Evolutionary conservation across 2,329 filamentous ascomycete genomes (phyloP).

Genomic region (Rutstroemia sp.): DNA sequence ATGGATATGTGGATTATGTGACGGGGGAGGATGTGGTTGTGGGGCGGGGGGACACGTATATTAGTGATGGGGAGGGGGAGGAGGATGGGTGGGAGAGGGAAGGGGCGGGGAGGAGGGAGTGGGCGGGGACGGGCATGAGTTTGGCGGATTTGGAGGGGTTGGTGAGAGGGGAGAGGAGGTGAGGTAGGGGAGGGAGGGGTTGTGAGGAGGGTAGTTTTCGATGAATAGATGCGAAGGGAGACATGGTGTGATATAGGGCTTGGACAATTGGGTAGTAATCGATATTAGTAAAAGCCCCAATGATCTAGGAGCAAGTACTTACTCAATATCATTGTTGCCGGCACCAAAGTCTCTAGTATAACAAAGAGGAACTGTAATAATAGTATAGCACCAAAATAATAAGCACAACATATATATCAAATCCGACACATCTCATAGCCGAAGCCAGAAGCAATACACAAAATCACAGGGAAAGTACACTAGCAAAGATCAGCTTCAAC

Average conservation of each 20-base stretch:
- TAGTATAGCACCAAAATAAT: no score
- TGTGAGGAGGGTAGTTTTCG: background rate
- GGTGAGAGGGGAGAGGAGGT: background rate
- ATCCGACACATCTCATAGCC: no score
- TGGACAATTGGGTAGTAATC: no score
- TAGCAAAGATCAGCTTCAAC: background rate
- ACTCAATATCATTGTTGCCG: no score
- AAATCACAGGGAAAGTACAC: background rate
- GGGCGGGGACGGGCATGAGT: slow-evolving; percentile 6
- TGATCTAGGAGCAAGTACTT: no score
- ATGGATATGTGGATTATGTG: slow-evolving; percentile 51
- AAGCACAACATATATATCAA: no score
- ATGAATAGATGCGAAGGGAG: no score
- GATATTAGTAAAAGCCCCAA: no score
- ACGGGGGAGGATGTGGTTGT: slow-evolving; percentile 46
- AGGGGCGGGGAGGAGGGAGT: background rate
- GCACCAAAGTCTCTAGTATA: no score
- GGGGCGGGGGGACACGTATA: slow-evolving; percentile 42
- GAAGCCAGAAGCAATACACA: background rate
- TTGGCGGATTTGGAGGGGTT: background rate
- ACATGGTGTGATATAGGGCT: no score
- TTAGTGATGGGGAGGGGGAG: slow-evolving; percentile 38
- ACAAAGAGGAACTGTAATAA: no score
- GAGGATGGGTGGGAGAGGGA: slow-evolving; percentile 1
- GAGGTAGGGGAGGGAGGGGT: background rate